Conservation (phyloP, 139 green algal genomes). For the Mychonastes homosphaera region DNA sequence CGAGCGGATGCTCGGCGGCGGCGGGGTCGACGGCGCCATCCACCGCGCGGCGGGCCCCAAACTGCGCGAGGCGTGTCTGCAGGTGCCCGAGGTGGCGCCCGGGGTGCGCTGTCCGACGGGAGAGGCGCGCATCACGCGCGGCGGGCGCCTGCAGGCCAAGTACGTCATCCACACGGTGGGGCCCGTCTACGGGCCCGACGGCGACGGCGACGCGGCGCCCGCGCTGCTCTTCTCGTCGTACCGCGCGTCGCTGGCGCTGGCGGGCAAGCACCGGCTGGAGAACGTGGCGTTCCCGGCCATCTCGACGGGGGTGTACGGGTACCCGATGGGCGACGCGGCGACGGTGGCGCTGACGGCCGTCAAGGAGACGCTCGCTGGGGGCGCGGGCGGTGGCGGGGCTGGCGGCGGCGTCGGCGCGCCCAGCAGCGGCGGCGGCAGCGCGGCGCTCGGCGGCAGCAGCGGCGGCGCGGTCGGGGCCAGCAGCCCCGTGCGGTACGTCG, state of each 20-base stretch:
- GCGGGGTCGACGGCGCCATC: conserved; percentile 82
- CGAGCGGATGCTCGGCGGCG: conserved; percentile 74
- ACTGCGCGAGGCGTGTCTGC: conserved; percentile 56
- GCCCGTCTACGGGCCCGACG: conserved; percentile 52
- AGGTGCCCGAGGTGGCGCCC: conserved; percentile 35
- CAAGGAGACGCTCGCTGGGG: conserved; percentile 29
- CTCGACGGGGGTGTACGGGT: conserved; percentile 75
- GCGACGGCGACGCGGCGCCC: neutral
- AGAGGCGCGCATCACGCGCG: conserved; percentile 48
- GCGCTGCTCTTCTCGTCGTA: neutral
- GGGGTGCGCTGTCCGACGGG: conserved; percentile 70
- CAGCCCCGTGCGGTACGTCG: conserved; percentile 44
- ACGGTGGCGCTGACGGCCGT: conserved; percentile 33
- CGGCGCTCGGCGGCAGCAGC: too few species aligned
- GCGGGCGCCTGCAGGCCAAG: conserved; percentile 46
- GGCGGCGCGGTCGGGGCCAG: too few species aligned
- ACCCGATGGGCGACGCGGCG: conserved; percentile 55
- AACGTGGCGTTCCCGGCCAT: conserved; percentile 80
- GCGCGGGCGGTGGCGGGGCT: too few species aligned
- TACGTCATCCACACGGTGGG: conserved; percentile 91
- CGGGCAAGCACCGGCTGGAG: conserved; percentile 38
- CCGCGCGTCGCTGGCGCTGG: conserved; percentile 35
- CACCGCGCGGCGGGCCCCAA: conserved; percentile 64
- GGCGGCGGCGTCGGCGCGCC: too few species aligned
- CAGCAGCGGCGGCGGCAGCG: too few species aligned